Conservation (phyloP, 352 stramenopile species). For the Pythium brachiatum region DNA sequence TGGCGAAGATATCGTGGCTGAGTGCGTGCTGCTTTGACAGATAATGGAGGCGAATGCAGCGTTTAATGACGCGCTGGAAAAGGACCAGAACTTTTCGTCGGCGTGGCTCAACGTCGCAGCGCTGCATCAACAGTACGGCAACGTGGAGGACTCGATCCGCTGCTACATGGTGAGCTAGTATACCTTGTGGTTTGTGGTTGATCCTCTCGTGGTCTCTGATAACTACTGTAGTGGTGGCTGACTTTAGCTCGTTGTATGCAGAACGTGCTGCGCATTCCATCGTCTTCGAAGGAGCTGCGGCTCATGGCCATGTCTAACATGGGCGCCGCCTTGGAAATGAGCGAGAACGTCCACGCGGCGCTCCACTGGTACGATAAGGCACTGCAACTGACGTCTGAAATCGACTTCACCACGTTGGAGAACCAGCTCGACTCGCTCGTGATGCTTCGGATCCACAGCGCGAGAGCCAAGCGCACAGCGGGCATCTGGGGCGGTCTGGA, state of each 20-base stretch:
- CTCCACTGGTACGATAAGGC: conserved; percentile 32
- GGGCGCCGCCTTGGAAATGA: conserved; percentile 40
- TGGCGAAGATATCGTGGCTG: not conserved
- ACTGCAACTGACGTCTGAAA: conserved; percentile 16
- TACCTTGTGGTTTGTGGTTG: too few species aligned
- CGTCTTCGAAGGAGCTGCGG: conserved; percentile 1
- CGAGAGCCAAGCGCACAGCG: conserved; percentile 45
- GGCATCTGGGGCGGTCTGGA: conserved; percentile 51
- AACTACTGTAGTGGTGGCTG: too few species aligned
- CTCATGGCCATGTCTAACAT: conserved; percentile 47
- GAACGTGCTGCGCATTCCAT: conserved; percentile 30
- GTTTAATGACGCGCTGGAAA: conserved; percentile 41
- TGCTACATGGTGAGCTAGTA: conserved; percentile 40
- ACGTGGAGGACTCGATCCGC: conserved; percentile 46
- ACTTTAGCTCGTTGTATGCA: not conserved
- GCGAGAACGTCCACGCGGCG: conserved; percentile 31
- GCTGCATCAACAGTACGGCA: conserved; percentile 58
- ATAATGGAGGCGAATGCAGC: conserved; percentile 40
- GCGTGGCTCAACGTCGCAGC: conserved; percentile 69
- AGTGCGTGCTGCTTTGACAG: conserved; percentile 19
- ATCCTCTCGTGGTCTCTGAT: too few species aligned
- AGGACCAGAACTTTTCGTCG: conserved; percentile 27
- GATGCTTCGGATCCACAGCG: conserved; percentile 22
- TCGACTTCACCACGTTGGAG: conserved; percentile 14
- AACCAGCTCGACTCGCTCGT: conserved; percentile 2